Evolutionary conservation across 306 rosid species (phyloP), one percentile per base, ranked within the genome.

Genomic region (Fragaria nilgerrensis): DNA sequence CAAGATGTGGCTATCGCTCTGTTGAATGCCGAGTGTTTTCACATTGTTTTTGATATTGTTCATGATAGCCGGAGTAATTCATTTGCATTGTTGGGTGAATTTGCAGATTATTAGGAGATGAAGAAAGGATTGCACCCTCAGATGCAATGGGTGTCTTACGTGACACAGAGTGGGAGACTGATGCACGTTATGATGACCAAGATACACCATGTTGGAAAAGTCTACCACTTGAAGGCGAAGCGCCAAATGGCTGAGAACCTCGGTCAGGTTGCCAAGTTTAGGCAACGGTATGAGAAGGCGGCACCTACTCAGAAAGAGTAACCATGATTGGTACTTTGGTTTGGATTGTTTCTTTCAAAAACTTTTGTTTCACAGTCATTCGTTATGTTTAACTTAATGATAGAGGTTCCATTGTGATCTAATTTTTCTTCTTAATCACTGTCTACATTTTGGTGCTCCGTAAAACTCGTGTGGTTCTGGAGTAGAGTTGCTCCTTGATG

Each of bases 41-140:
- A 37, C 58, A 11, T 49, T 49, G 25, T 49, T 4, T 7, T 32
- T 19, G 45, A 32, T 72, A 36, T 16, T 7, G n/a, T 25, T 47
- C 7, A 14, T 23, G 58, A 5, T 43, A 25, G 55, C 22, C 0
- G 1, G 56, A 69, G 39, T 8, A 15, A 41, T 68, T 68, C 20
- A 12, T 70, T 9, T 52, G 1, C 75, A 37, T 53, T 37, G 4
- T 20, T 37, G 4, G 23, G 39, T 22, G 76, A 37, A 73, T n/a
- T 72, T 72, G 48, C 37, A 59, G 66, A 27, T 80, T 76, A 39
- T 25, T 5, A 16, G 65, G 53, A 36, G 69, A 95, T 95, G 99
- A 95, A 84, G 93, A 95, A 95, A 85, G 99, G 97, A 11, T 3
- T 86, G 47, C 99, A 95, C 73, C 99, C 99, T 55, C 97, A 92